These are phyloP conservation scores for Urostyla sp. DNA, from an alignment of 73 alveolate species.

Conservation along the genomic window DNA sequence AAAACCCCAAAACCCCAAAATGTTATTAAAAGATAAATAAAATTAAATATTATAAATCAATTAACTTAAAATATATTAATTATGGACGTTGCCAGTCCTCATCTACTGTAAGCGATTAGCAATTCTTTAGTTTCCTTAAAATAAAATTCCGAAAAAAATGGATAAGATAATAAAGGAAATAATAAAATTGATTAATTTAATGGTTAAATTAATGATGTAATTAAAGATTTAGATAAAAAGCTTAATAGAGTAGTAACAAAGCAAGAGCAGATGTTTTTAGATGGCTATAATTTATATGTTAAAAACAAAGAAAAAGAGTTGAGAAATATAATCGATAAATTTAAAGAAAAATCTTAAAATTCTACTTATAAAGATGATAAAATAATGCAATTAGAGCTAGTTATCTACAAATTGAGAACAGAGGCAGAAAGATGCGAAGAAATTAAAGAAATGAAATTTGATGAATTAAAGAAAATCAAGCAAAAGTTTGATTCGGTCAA, in stretches of 20 bases:
- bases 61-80: no score
- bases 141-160: no score
- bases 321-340: conserved; percentile 9
- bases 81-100: no score
- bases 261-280: conserved; percentile 33
- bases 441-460: neutral
- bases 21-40: no score
- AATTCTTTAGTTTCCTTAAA: no score
- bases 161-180: neutral
- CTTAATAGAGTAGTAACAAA: conserved; percentile 41
- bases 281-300: conserved; percentile 13
- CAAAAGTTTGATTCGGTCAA: conserved; percentile 5
- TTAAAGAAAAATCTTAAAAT: conserved; percentile 25
- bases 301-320: conserved; percentile 27
- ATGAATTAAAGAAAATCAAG: conserved; percentile 9
- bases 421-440: conserved; percentile 30
- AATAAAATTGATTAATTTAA: neutral
- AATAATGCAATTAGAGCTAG: conserved; percentile 27
- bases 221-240: conserved; percentile 13
- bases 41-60: no score
- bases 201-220: neutral
- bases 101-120: no score
- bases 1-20: no score
- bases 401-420: conserved; percentile 29
- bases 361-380: conserved; percentile 18